Evolutionary conservation across 768 basidiomycete genomes (phyloP).

Genomic region (Tricholoma hemisulphureum): DNA sequence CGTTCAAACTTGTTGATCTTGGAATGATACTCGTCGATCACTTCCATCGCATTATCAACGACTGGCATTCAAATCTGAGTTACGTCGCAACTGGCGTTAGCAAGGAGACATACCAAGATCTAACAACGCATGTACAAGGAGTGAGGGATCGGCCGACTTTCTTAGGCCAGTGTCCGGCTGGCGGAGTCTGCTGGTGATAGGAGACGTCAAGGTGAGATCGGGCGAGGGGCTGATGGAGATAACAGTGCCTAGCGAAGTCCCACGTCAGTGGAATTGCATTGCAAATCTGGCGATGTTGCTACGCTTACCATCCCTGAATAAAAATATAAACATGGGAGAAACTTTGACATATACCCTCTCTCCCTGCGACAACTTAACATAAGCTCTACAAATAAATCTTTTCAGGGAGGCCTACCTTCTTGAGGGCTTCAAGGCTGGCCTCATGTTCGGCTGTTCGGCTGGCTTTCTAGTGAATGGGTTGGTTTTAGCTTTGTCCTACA

Average conservation of each 20-base stretch:
- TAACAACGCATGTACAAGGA: slow-evolving; percentile 67
- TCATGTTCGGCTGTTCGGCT: slow-evolving; percentile 12
- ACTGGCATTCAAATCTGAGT: slow-evolving; percentile 36
- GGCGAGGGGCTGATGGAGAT: slow-evolving; percentile 54
- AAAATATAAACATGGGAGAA: slow-evolving; percentile 63
- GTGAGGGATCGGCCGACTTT: slow-evolving; percentile 60
- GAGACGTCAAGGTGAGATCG: slow-evolving; percentile 45
- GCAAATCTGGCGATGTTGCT: slow-evolving; percentile 1
- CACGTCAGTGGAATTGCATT: background rate
- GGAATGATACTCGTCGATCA: slow-evolving; percentile 66
- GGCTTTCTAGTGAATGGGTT: too few relatives aligned
- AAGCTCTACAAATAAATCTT: background rate
- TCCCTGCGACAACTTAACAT: slow-evolving; percentile 22
- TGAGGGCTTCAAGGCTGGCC: slow-evolving; percentile 18
- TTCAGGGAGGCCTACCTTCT: slow-evolving; percentile 12
- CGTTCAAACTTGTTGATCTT: slow-evolving; percentile 63
- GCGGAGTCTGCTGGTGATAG: slow-evolving; percentile 56
- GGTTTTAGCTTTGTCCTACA: too few relatives aligned
- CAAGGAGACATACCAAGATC: slow-evolving; percentile 45
- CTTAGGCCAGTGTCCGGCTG: slow-evolving; percentile 60
- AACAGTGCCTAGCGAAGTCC: slow-evolving; percentile 43
- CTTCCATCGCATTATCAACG: slow-evolving; percentile 65
- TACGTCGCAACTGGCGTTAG: background rate
- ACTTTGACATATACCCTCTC: slow-evolving; percentile 56
- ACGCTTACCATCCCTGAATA: slow-evolving; percentile 56